A percentile compares a stretch with the other conserved stretches of the same genome.
These are phyloP conservation scores for Hirsutella rhossiliensis DNA, from an alignment of 2,329 filamentous ascomycete species.

Conservation along the genomic window DNA sequence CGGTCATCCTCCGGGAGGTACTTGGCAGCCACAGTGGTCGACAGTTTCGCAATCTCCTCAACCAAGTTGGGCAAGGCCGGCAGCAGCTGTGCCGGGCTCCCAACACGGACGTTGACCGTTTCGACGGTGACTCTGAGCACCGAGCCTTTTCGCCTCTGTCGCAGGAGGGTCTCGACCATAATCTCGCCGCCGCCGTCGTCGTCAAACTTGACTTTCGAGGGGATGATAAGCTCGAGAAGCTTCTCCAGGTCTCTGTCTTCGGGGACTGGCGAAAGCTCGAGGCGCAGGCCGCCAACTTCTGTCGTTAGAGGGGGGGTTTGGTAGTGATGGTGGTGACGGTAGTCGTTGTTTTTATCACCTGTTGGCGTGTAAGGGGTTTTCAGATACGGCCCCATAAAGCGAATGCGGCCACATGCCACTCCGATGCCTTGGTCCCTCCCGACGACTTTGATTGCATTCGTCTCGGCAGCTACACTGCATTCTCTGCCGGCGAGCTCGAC, in stretches of 20 bases:
- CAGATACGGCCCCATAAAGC: constrained; percentile 58
- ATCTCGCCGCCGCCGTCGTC: constrained; percentile 88
- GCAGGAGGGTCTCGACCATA: constrained; percentile 79
- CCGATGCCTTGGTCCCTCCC: constrained; percentile 62
- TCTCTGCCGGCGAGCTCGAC: constrained; percentile 66
- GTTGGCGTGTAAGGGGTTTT: constrained; percentile 28
- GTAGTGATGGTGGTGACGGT: neutral
- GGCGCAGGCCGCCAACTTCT: constrained; percentile 51
- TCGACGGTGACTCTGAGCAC: constrained; percentile 62
- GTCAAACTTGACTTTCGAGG: constrained; percentile 79
- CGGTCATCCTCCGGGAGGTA: constrained; percentile 93
- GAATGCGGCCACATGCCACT: constrained; percentile 63
- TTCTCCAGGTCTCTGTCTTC: constrained; percentile 71
- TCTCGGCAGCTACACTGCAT: constrained; percentile 62
- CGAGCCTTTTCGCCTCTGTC: constrained; percentile 76
- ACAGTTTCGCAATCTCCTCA: constrained; percentile 69
- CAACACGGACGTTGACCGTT: constrained; percentile 48
- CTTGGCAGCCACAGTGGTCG: constrained; percentile 69
- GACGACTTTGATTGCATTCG: constrained; percentile 72
- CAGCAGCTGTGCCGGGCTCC: constrained; percentile 51
- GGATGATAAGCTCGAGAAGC: constrained; percentile 75
- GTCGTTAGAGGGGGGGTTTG: constrained; percentile 43
- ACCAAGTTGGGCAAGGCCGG: constrained; percentile 54
- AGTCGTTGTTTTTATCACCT: constrained; percentile 14
- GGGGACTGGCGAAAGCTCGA: constrained; percentile 63